These are phyloP conservation scores for Cercospora brassicicola DNA, from an alignment of 2,329 filamentous ascomycete genomes.

Conservation along the genomic window DNA sequence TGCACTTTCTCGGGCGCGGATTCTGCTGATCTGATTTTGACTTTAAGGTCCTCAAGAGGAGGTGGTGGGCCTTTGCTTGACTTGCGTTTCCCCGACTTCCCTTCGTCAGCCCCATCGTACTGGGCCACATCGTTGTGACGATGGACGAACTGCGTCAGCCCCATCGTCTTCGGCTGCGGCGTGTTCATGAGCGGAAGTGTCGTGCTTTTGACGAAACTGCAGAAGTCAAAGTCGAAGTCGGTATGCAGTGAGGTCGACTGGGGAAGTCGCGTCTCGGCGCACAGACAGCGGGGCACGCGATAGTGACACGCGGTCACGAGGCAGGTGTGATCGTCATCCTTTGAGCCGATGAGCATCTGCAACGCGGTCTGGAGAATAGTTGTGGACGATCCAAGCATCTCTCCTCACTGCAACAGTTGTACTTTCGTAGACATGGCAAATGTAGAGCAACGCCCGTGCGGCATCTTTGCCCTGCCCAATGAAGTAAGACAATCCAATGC, in stretches of 20 bases:
- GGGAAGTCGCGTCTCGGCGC: background rate
- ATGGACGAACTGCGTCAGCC: constrained; percentile 15
- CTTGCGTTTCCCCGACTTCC: background rate
- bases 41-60: no score
- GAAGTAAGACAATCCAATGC: constrained; percentile 29
- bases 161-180: background rate
- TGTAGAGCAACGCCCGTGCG: constrained; percentile 18
- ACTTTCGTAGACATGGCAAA: constrained; percentile 11
- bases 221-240: background rate
- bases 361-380: background rate
- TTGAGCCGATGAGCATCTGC: constrained; percentile 3
- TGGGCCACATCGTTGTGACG: constrained; percentile 6
- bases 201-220: background rate
- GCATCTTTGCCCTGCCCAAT: constrained; percentile 37
- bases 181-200: background rate
- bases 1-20: background rate
- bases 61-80: background rate
- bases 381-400: background rate
- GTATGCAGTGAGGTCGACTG: background rate
- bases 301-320: constrained; percentile 8
- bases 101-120: constrained; percentile 4
- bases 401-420: background rate
- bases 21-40: no score
- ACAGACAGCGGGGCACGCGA: background rate
- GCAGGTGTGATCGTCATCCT: constrained; percentile 4